phyloP scores from a whole-genome alignment of 352 stramenopile species.

The Pythium diclinum region DNA sequence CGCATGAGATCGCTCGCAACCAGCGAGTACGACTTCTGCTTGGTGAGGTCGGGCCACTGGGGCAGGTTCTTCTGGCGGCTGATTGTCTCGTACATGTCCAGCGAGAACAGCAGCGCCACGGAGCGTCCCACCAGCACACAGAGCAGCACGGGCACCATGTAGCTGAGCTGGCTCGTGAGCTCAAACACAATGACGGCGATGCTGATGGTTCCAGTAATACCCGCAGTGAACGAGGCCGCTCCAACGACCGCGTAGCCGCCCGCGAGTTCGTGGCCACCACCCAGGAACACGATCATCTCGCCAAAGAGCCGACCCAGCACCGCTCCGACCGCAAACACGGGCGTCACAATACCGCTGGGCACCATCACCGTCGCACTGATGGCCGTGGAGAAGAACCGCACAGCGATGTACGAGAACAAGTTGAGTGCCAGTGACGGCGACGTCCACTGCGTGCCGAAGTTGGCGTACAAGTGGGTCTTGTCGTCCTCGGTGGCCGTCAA shows the following conservation, averaged over 20 bases:
- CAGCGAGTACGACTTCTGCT: slow-evolving; percentile 74
- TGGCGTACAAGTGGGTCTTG: slow-evolving; percentile 29
- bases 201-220: slow-evolving; percentile 71
- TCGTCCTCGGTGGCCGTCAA: slow-evolving; percentile 30
- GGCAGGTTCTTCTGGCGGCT: slow-evolving; percentile 75
- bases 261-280: slow-evolving; percentile 44
- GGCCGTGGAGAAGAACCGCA: slow-evolving; percentile 78
- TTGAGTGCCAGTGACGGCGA: slow-evolving; percentile 65
- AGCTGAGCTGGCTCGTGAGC: slow-evolving; percentile 87
- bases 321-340: slow-evolving; percentile 89
- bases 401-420: slow-evolving; percentile 54
- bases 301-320: slow-evolving; percentile 87
- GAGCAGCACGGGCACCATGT: slow-evolving; percentile 86
- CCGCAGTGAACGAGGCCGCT: slow-evolving; percentile 77
- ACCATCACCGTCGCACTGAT: slow-evolving; percentile 84
- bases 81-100: slow-evolving; percentile 86
- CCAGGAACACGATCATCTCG: slow-evolving; percentile 67
- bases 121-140: slow-evolving; percentile 70
- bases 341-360: slow-evolving; percentile 89
- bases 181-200: slow-evolving; percentile 86
- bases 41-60: slow-evolving; percentile 74
- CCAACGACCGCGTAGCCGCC: slow-evolving; percentile 80
- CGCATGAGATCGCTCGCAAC: slow-evolving; percentile 73
- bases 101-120: slow-evolving; percentile 65
- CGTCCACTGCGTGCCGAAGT: slow-evolving; percentile 52